phyloP scores from a whole-genome alignment of 2,329 filamentous ascomycete species.

The Hypomyces perniciosus region DNA sequence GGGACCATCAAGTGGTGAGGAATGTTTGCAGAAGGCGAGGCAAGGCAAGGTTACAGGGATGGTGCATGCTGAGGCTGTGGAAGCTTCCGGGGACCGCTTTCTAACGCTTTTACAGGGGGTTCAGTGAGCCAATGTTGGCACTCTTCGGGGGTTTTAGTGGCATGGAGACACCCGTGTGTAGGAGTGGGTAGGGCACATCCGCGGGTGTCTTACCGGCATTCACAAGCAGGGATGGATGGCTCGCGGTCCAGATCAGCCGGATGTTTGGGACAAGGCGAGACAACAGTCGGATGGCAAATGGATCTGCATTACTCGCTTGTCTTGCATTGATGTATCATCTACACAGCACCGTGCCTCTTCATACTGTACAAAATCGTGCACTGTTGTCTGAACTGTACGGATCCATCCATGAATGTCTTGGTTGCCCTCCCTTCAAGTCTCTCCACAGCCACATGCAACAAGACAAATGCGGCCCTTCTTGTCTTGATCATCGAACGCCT shows the following conservation, averaged over 20 bases:
- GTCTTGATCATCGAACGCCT: too few species aligned
- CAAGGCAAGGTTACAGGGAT: not conserved
- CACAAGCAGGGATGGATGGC: not conserved
- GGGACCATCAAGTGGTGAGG: not conserved
- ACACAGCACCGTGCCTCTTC: not conserved
- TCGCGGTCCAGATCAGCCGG: not conserved
- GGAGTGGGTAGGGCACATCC: too few species aligned
- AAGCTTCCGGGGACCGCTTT: too few species aligned
- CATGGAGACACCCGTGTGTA: too few species aligned
- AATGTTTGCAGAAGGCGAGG: not conserved
- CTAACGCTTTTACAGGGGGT: too few species aligned
- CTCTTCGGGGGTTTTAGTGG: too few species aligned
- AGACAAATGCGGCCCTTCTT: not conserved
- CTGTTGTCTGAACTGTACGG: not conserved
- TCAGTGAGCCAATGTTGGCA: too few species aligned
- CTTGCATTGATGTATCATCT: not conserved
- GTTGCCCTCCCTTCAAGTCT: not conserved
- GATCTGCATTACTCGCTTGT: not conserved
- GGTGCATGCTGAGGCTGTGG: not conserved
- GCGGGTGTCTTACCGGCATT: not conserved
- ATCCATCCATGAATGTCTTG: not conserved
- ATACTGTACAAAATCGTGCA: not conserved
- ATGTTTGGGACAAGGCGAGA: not conserved
- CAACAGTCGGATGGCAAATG: not conserved
- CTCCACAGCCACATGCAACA: not conserved